phyloP scores from a whole-genome alignment of 2,329 filamentous ascomycete species.

The Aspergillus texensis region DNA sequence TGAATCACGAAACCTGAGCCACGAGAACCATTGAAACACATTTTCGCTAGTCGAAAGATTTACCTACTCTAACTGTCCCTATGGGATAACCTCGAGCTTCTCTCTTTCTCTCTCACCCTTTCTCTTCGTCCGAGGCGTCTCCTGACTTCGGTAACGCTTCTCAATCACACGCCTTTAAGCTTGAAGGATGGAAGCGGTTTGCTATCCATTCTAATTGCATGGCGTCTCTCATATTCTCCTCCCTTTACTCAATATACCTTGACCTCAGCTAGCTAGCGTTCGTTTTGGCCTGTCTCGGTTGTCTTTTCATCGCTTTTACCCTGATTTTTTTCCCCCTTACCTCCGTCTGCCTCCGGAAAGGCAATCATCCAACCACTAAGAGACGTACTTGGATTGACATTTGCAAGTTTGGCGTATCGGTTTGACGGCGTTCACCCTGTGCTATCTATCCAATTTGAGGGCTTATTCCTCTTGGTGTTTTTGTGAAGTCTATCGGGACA shows the following conservation, averaged over 20 bases:
- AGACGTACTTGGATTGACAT: conserved; percentile 10
- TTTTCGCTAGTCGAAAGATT: conserved; percentile 19
- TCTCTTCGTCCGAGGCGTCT: not conserved
- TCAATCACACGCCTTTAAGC: not conserved
- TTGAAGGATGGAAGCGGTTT: not conserved
- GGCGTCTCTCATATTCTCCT: conserved; percentile 2
- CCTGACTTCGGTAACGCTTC: not conserved
- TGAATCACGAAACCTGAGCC: conserved; percentile 12
- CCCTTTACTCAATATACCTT: not conserved
- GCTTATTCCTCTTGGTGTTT: conserved; percentile 1
- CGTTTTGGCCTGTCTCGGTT: conserved; percentile 13
- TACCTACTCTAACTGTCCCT: not conserved
- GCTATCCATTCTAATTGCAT: not conserved
- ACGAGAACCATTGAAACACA: conserved; percentile 8
- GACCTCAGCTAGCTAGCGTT: conserved; percentile 12
- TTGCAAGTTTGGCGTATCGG: conserved; percentile 15
- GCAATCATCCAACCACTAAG: conserved; percentile 8
- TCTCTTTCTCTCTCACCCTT: not conserved
- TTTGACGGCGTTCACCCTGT: conserved; percentile 11
- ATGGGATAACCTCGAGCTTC: not conserved
- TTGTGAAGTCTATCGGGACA: conserved; percentile 8
- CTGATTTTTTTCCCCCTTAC: conserved; percentile 3
- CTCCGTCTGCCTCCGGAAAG: conserved; percentile 10
- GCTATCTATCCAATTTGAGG: conserved; percentile 5
- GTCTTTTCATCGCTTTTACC: conserved; percentile 11